Percentiles rank a stretch among this genome's conserved stretches.
These are phyloP conservation scores for Vitis hybrid DNA, from an alignment of 177 flowering plant species.

Conservation along the genomic window DNA sequence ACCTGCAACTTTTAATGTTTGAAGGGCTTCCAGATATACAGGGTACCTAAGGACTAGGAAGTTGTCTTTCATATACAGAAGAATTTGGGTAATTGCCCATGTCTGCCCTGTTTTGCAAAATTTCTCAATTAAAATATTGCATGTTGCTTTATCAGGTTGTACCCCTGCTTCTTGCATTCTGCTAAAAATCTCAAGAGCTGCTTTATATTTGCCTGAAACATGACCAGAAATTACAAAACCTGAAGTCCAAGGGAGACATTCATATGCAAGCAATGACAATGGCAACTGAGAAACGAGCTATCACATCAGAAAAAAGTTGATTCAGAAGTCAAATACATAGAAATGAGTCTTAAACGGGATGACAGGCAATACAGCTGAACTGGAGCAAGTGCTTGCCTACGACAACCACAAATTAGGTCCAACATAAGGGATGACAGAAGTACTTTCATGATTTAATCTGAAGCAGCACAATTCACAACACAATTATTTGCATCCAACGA, in stretches of 20 bases:
- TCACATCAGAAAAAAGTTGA: too few species aligned
- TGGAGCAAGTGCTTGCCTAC: too few species aligned
- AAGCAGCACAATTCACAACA: too few species aligned
- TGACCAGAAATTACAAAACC: not conserved
- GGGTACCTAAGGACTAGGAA: conserved; percentile 70
- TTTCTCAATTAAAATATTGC: conserved; percentile 77
- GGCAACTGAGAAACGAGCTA: too few species aligned
- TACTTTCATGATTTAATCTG: too few species aligned
- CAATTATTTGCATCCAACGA: too few species aligned
- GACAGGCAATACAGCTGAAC: too few species aligned
- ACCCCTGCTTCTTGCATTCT: conserved; percentile 87
- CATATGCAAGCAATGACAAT: too few species aligned
- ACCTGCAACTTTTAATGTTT: conserved; percentile 46
- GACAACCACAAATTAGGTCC: too few species aligned
- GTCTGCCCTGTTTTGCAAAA: conserved; percentile 60
- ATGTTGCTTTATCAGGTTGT: conserved; percentile 84
- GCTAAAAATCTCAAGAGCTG: conserved; percentile 62
- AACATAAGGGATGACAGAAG: too few species aligned
- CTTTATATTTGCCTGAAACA: conserved; percentile 58
- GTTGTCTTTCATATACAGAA: conserved; percentile 68
- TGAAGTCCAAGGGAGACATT: not conserved
- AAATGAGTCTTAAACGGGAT: too few species aligned
- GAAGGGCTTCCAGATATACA: conserved; percentile 59
- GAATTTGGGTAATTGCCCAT: conserved; percentile 44
- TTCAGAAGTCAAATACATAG: too few species aligned